Base-by-base conservation (phyloP, 2,329 filamentous ascomycete genomes). In the Botrytis fragariae region DNA sequence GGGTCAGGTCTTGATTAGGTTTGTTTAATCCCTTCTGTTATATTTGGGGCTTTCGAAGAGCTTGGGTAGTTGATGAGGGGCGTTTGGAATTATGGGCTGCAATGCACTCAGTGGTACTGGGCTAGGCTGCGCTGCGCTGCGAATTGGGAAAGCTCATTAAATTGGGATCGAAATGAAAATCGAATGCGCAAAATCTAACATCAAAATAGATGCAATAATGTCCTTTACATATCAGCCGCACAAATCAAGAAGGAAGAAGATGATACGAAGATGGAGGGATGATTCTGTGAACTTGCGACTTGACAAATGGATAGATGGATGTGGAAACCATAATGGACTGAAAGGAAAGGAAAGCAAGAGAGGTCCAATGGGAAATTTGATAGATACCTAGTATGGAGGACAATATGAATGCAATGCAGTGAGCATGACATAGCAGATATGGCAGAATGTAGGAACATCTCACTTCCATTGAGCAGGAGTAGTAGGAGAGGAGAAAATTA, bases 1-100 rank as follows among this genome's bases (percentile, higher is more conserved):
- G 77, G 96, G 96, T 10, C 92, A 97, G 84, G 95, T 99, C 63
- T 84, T 99, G 79, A 98, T 99, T 81, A 87, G 95, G 92, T 97
- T 84, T 75, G 86, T 60, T 45, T 80, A 70, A 70, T 42, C 29
- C 18, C 5, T 69, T 25, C 42, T 9, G 45, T 18, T 20, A 8
- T 14, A n/a, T 48, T 22, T 16, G 32, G 10, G 25, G 1, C 0
- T 16, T 4, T 39, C n/a, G 32, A 25, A 29, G 5, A 20, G 22
- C 20, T 48, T 39, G 57, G 9, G 12, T 18, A 25, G 57, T 22
- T 70, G 51, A 39, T 42, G 14, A 32, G 44, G 14, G 18, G 16
- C 2, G 1, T 16, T 29, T 32, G 4, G 20, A 14, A 32, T 63
- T 39, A 10, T 54, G 25, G 25, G 25, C 2, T 51, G 25, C 25